Evolutionary conservation across 1,139 yeast species (phyloP), one percentile per base, ranked within the genome.

Genomic region (Maudiozyma humilis): DNA sequence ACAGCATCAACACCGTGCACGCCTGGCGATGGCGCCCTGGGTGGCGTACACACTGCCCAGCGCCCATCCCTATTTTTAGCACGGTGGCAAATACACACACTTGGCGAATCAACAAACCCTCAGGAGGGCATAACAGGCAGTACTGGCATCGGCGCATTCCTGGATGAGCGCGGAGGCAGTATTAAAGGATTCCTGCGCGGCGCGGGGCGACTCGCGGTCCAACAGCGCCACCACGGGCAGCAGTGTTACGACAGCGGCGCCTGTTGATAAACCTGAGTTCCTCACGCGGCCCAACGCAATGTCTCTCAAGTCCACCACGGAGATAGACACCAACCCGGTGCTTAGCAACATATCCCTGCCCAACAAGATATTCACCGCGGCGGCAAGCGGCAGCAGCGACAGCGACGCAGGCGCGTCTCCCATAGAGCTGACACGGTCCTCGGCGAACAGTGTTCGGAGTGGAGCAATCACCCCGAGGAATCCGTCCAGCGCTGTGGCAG

Each of bases 271-370:
- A 43, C 51, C 53, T 3, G 57, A 53, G n/a, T 43, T 53, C 17
- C 38, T 53, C 19, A 50, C 53, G 8, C 46, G 44, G 32, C 43
- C 53, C 14, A 45, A 45, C 30, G 53, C 45, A 7, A 42, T 52
- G 34, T 42, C 48, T 14, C 45, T 54, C 4, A 55, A 51, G 43
- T 55, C 62, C 2, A 57, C 63, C 0, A 57, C 63, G 3, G 52
- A 56, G 29, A 37, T 59, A n/a, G 62, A 54, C 36, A 58, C 57
- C 1, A 58, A 53, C 35, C 59, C 62, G 4, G 62, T 59, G 8
- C 38, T 59, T 23, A 55, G 61, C 43, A 48, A 56, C 40, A 51
- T 59, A 27, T 48, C 59, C 3, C 42, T 56, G 14, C 59, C 60
- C 5, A 45, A 46, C 15, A 47, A 44, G 8, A 38, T 44, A 4